phyloP scores from a whole-genome alignment of 2,329 filamentous ascomycete species.

The Calonectria pauciramosa region DNA sequence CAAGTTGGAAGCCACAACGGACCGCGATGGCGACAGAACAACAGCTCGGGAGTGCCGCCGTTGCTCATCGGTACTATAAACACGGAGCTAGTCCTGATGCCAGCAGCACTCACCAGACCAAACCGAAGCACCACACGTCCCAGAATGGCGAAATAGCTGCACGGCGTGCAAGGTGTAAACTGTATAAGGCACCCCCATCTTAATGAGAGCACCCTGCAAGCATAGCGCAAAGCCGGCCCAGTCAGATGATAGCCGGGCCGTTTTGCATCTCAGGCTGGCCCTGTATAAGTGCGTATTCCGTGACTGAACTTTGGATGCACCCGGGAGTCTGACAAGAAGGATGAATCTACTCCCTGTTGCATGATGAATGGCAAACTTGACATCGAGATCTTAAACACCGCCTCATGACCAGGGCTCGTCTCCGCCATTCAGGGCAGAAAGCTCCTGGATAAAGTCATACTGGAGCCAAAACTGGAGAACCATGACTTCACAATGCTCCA shows the following conservation, averaged over 20 bases:
- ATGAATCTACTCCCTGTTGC: not conserved
- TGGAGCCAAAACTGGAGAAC: constrained; percentile 36
- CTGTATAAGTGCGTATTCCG: constrained; percentile 29
- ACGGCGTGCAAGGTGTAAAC: constrained; percentile 7
- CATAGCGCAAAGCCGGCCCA: constrained; percentile 1
- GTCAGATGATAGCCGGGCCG: constrained; percentile 40
- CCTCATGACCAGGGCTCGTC: not conserved
- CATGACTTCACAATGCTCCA: constrained; percentile 44
- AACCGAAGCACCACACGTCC: constrained; percentile 27
- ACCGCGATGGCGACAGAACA: constrained; percentile 11
- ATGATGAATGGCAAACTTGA: not conserved
- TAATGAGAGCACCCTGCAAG: constrained; percentile 23
- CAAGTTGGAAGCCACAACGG: constrained; percentile 4
- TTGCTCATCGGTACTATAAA: constrained; percentile 15
- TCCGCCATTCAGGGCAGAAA: constrained; percentile 7
- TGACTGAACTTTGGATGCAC: not conserved
- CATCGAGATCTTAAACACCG: constrained; percentile 41
- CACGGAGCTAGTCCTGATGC: constrained; percentile 17
- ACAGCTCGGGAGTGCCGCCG: constrained; percentile 13
- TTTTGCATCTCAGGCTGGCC: constrained; percentile 31
- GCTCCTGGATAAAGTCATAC: constrained; percentile 6
- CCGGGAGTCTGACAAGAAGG: not conserved
- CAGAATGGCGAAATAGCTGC: constrained; percentile 18
- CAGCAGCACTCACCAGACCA: constrained; percentile 20
- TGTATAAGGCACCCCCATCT: constrained; percentile 35